Evolutionary conservation across 768 basidiomycete genomes (phyloP).

Genomic region (Kwoniella europaea): DNA sequence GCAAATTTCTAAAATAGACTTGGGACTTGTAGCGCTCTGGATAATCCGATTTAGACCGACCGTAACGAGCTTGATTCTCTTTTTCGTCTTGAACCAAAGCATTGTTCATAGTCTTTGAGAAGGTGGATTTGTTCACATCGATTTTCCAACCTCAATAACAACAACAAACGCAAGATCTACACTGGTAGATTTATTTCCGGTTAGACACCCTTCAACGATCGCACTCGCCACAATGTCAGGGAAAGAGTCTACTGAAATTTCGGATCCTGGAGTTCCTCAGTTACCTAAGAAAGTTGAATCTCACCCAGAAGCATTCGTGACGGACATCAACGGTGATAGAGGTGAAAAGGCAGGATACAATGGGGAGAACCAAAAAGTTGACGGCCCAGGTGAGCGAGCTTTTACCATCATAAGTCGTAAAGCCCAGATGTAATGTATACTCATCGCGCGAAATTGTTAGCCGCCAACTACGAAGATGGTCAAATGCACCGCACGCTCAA

Average conservation of each 20-base stretch:
- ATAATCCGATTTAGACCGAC: too few relatives aligned
- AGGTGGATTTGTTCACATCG: too few relatives aligned
- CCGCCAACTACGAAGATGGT: constrained; percentile 32
- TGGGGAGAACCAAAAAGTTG: constrained; percentile 26
- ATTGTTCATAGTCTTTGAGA: too few relatives aligned
- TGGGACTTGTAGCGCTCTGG: too few relatives aligned
- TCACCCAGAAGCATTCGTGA: constrained; percentile 15
- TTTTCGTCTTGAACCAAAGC: too few relatives aligned
- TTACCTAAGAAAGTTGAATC: constrained; percentile 11
- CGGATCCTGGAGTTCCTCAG: constrained; percentile 2
- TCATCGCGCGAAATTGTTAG: not conserved
- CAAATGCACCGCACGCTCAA: constrained; percentile 54
- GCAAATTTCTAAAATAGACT: too few relatives aligned
- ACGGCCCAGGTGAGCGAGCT: constrained; percentile 31
- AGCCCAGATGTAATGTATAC: not conserved
- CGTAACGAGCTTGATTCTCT: too few relatives aligned
- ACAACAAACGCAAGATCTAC: too few relatives aligned
- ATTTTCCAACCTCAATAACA: too few relatives aligned
- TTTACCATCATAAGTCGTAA: too few relatives aligned
- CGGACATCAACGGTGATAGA: constrained; percentile 11
- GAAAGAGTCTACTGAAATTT: constrained; percentile 7
- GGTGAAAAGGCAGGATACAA: constrained; percentile 29
- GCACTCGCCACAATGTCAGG: constrained; percentile 4
- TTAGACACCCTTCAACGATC: not conserved
- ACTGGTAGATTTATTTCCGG: too few relatives aligned